These are phyloP conservation scores for Dalbergia cochinchinensis DNA, from an alignment of 306 rosid genomes.

Conservation along the genomic window DNA sequence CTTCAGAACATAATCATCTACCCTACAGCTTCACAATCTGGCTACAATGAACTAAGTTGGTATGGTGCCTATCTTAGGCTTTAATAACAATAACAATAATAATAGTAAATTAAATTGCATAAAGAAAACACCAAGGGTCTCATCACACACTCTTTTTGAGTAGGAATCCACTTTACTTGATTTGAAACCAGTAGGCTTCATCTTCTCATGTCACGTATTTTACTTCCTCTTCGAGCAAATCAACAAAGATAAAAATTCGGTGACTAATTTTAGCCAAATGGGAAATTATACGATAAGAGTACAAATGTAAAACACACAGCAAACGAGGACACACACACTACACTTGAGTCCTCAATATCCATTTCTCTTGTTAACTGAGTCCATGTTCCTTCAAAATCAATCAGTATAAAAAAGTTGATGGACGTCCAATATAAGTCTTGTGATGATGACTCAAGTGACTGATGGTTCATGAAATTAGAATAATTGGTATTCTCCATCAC, in stretches of 20 bases:
- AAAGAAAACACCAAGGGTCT: conserved; percentile 43
- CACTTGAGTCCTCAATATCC: neutral
- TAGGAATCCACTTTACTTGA: conserved; percentile 50
- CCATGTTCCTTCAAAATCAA: conserved; percentile 51
- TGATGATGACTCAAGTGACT: conserved; percentile 10
- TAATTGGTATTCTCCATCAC: neutral
- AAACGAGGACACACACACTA: neutral
- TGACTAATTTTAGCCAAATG: conserved; percentile 35
- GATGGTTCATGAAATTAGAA: conserved; percentile 32
- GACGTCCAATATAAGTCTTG: conserved; percentile 38
- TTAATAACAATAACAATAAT: neutral
- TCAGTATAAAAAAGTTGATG: conserved; percentile 40
- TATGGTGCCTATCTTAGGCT: conserved; percentile 15
- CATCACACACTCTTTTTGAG: conserved; percentile 19
- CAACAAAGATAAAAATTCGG: neutral
- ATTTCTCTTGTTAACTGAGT: neutral
- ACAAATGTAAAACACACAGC: conserved; percentile 4
- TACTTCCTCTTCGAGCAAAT: conserved; percentile 42
- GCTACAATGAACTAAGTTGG: neutral
- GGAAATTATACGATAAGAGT: conserved; percentile 38
- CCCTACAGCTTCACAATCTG: neutral
- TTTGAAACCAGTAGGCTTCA: conserved; percentile 27
- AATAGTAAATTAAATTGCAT: neutral
- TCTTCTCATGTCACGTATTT: conserved; percentile 20
- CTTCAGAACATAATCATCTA: conserved; percentile 30